Percentiles rank a stretch among this genome's conserved stretches.
phyloP scores from a whole-genome alignment of 2,329 filamentous ascomycete species.

The Cercospora sp. region DNA sequence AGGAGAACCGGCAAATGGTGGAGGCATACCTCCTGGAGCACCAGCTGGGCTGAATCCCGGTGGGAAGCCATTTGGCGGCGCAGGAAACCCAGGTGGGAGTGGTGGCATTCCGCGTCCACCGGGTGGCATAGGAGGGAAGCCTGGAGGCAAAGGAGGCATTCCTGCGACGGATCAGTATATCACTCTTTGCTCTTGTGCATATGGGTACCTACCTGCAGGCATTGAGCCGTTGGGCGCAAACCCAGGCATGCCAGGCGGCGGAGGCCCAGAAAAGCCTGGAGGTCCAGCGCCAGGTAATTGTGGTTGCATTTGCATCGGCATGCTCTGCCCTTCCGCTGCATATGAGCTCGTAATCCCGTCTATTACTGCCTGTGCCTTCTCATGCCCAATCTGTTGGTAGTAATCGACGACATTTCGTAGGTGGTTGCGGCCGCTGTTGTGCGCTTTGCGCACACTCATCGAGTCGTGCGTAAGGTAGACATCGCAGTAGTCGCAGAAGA shows the following conservation, averaged over 20 bases:
- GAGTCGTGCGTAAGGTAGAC: slow-evolving; percentile 99
- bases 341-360: slow-evolving; percentile 97
- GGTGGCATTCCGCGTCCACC: slow-evolving; percentile 32
- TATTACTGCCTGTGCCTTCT: slow-evolving; percentile 97
- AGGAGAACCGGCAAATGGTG: slow-evolving; percentile 35
- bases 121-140: slow-evolving; percentile 27
- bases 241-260: slow-evolving; percentile 38
- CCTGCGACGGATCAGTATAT: slow-evolving; percentile 19
- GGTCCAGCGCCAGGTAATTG: slow-evolving; percentile 57
- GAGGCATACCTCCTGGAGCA: slow-evolving; percentile 21
- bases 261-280: slow-evolving; percentile 29
- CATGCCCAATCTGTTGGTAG: slow-evolving; percentile 98
- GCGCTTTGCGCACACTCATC: slow-evolving; percentile 98
- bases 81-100: slow-evolving; percentile 41
- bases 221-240: slow-evolving; percentile 23
- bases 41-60: slow-evolving; percentile 40
- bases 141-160: slow-evolving; percentile 30
- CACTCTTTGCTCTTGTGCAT: not conserved
- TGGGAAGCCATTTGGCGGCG: slow-evolving; percentile 41
- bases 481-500: slow-evolving; percentile 89
- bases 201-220: slow-evolving; percentile 26
- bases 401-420: slow-evolving; percentile 97
- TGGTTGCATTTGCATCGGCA: slow-evolving; percentile 50
- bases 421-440: slow-evolving; percentile 96
- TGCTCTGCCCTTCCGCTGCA: slow-evolving; percentile 85